A percentile compares a stretch with the other conserved stretches of the same genome.
Evolutionary conservation across 2,329 filamentous ascomycete species (phyloP).

Genomic region (Phyllosticta citriasiana): DNA sequence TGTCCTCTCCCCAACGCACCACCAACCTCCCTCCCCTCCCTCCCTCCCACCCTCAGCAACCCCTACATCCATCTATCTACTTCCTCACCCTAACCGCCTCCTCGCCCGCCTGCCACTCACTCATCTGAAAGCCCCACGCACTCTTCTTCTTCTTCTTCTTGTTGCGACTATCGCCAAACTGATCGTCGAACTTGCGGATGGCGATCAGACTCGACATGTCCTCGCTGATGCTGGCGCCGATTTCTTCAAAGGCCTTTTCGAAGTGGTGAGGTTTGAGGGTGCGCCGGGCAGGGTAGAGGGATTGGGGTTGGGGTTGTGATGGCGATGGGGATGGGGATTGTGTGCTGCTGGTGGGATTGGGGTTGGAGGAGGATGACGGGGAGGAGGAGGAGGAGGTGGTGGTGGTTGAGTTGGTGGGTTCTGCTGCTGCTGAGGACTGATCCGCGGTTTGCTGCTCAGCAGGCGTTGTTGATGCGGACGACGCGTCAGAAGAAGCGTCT

Average conservation of each 20-base stretch:
- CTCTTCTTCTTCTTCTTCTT: slow-evolving; percentile 47
- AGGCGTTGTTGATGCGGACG: too few relatives aligned
- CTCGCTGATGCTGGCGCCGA: slow-evolving; percentile 84
- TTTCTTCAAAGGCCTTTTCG: slow-evolving; percentile 74
- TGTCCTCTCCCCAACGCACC: neutral
- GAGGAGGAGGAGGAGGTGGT: neutral
- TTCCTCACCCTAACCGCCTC: slow-evolving; percentile 23
- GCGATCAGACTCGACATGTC: slow-evolving; percentile 81
- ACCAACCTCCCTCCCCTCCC: neutral
- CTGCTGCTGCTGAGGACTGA: too few relatives aligned
- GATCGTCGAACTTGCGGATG: slow-evolving; percentile 91
- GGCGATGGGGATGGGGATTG: too few relatives aligned
- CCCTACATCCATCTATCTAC: slow-evolving; percentile 6
- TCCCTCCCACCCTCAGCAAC: too few relatives aligned
- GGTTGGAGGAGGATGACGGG: neutral
- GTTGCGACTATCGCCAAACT: slow-evolving; percentile 73
- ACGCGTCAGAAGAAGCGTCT: too few relatives aligned
- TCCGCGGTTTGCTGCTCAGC: too few relatives aligned
- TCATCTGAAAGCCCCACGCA: slow-evolving; percentile 40
- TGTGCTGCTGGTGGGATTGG: neutral
- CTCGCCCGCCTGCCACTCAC: slow-evolving; percentile 21
- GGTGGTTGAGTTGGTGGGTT: too few relatives aligned
- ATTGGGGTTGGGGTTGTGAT: neutral
- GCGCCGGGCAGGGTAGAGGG: slow-evolving; percentile 35
- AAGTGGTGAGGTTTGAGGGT: slow-evolving; percentile 64